Evolutionary conservation across 371 early-diverging fungal genomes (phyloP).

Genomic region (Polyrhizophydium stewartii): DNA sequence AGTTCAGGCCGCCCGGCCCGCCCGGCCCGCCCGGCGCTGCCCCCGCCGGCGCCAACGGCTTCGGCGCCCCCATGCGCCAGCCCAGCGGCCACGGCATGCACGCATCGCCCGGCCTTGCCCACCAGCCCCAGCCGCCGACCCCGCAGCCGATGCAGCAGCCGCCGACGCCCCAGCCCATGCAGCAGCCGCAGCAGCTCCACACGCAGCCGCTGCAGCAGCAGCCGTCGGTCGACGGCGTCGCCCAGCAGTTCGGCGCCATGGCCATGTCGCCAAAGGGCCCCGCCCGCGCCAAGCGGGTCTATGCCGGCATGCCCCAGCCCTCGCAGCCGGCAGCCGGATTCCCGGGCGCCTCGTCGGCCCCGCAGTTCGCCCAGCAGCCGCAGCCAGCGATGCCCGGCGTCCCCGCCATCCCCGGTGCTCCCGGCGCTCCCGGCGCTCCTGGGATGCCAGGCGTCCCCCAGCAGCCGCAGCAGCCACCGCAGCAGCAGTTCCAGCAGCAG

Average conservation of each 20-base stretch:
- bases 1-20: too few relatives aligned
- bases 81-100: too few relatives aligned
- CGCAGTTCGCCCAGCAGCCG: background rate
- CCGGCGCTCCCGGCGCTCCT: background rate
- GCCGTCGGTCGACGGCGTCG: background rate
- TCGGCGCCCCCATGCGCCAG: too few relatives aligned
- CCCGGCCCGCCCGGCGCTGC: too few relatives aligned
- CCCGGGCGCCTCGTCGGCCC: background rate
- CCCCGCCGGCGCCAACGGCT: too few relatives aligned
- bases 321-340: background rate
- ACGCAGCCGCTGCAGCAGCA: background rate
- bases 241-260: conserved; percentile 14
- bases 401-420: background rate
- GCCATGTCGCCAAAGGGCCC: background rate
- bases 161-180: background rate
- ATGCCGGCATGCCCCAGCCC: conserved; percentile 2
- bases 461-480: background rate
- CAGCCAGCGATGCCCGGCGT: background rate
- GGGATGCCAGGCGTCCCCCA: background rate
- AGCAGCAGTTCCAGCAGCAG: background rate
- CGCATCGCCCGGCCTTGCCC: too few relatives aligned
- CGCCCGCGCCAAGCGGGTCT: conserved; percentile 14
- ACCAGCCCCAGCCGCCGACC: too few relatives aligned
- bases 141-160: too few relatives aligned
- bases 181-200: conserved; percentile 2